These are phyloP conservation scores for Saprolegnia parasitica DNA, from an alignment of 352 stramenopile genomes.

Conservation along the genomic window DNA sequence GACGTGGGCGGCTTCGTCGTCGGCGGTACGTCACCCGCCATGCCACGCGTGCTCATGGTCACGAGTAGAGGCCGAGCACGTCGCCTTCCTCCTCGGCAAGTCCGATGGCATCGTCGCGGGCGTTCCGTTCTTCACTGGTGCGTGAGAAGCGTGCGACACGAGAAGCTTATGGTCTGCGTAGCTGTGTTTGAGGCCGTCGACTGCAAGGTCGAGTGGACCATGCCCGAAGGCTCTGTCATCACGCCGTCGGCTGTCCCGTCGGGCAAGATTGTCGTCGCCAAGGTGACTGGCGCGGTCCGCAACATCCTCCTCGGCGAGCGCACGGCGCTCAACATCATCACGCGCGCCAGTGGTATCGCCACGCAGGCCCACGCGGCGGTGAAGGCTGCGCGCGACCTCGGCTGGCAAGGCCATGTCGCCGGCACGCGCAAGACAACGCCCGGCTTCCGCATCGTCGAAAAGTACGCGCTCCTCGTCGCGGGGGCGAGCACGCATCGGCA, in stretches of 20 bases:
- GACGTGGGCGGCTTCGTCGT: conserved; percentile 98
- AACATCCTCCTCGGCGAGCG: conserved; percentile 95
- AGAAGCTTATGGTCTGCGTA: conserved; percentile 30
- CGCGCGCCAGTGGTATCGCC: conserved; percentile 93
- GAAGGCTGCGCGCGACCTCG: conserved; percentile 52
- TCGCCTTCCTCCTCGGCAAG: conserved; percentile 89
- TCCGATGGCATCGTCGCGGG: conserved; percentile 92
- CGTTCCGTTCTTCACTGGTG: conserved; percentile 91
- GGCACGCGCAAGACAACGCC: conserved; percentile 98
- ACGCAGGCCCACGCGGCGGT: conserved; percentile 69
- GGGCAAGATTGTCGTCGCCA: conserved; percentile 90
- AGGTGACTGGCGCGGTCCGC: conserved; percentile 91
- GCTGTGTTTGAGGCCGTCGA: conserved; percentile 89
- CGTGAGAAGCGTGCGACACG: neutral
- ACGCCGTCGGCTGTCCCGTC: conserved; percentile 37
- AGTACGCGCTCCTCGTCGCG: conserved; percentile 97
- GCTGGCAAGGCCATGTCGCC: conserved; percentile 92
- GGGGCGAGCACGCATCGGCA: conserved; percentile 92
- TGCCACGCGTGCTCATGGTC: neutral
- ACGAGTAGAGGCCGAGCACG: conserved; percentile 69
- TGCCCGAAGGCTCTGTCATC: conserved; percentile 63
- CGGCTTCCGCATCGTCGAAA: conserved; percentile 97
- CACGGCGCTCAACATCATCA: conserved; percentile 97
- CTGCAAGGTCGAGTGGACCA: conserved; percentile 90
- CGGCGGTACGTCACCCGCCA: conserved; percentile 48